Evolutionary conservation across 208 protist species (phyloP).

Genomic region (Leishmania tropica): DNA sequence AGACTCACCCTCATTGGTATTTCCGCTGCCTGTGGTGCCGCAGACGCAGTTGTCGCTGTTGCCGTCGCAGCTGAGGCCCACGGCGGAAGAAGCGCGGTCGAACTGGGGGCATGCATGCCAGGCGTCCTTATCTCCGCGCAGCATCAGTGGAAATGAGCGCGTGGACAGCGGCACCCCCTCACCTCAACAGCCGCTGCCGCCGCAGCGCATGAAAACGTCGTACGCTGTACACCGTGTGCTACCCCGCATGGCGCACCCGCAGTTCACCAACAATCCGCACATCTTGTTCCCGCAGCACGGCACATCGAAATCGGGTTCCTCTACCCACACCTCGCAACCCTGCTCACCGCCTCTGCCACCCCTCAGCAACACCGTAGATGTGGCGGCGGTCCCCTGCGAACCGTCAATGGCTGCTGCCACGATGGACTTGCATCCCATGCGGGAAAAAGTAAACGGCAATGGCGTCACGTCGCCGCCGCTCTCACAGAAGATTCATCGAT

Average conservation of each 20-base stretch:
- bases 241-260: slow-evolving; percentile 15
- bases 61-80: background rate
- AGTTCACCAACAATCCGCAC: slow-evolving; percentile 13
- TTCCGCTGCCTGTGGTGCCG: background rate
- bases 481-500: background rate
- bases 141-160: background rate
- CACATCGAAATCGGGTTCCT: background rate
- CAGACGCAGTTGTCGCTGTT: background rate
- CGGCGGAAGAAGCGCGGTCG: background rate
- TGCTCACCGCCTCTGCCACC: background rate
- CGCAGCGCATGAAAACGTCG: background rate
- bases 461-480: background rate
- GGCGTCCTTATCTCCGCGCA: background rate
- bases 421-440: background rate
- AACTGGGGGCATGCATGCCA: background rate
- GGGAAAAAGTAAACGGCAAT: background rate
- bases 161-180: background rate
- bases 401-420: background rate
- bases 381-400: no score
- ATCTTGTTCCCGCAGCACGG: background rate
- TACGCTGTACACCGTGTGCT: slow-evolving; percentile 35
- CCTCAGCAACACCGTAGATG: background rate
- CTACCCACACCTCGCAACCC: no score
- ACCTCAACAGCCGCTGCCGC: background rate
- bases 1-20: background rate